A percentile compares a stretch with the other conserved stretches of the same genome.
phyloP scores from a whole-genome alignment of 352 stramenopile species.

The Phytophthora agathidicida region DNA sequence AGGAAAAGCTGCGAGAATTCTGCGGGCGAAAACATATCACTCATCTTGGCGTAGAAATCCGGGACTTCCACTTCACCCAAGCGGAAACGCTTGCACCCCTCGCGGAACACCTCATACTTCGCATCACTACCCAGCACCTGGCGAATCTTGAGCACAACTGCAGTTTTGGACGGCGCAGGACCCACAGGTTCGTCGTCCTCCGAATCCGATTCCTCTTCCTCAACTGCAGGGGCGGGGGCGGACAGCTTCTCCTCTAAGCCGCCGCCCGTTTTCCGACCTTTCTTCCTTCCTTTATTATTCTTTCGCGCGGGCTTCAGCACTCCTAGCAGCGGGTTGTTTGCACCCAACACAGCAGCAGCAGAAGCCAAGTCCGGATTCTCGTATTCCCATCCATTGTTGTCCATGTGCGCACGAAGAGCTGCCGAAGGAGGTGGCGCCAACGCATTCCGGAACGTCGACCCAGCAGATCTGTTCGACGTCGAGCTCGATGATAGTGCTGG shows the following conservation, averaged over 20 bases:
- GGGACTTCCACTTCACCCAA: slow-evolving; percentile 58
- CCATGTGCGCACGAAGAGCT: slow-evolving; percentile 79
- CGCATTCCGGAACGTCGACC: slow-evolving; percentile 69
- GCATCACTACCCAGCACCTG: slow-evolving; percentile 77
- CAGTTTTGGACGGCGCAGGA: slow-evolving; percentile 64
- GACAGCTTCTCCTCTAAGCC: slow-evolving; percentile 62
- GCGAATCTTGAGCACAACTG: slow-evolving; percentile 79
- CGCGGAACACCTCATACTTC: slow-evolving; percentile 86
- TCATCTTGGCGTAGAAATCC: slow-evolving; percentile 79
- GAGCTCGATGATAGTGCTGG: slow-evolving; percentile 48
- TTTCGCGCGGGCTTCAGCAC: slow-evolving; percentile 84
- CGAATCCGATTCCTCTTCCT: slow-evolving; percentile 47
- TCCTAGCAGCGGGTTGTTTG: slow-evolving; percentile 82
- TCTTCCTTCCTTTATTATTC: slow-evolving; percentile 64
- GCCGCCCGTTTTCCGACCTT: slow-evolving; percentile 28
- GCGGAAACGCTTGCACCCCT: slow-evolving; percentile 78
- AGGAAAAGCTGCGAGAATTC: slow-evolving; percentile 84
- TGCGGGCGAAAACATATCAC: slow-evolving; percentile 54
- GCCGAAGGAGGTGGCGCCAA: slow-evolving; percentile 68
- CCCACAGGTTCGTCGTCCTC: slow-evolving; percentile 40
- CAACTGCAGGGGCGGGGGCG: slow-evolving; percentile 6
- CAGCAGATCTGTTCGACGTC: slow-evolving; percentile 18
- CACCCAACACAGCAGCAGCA: slow-evolving; percentile 69
- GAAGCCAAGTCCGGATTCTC: slow-evolving; percentile 56
- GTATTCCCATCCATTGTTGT: slow-evolving; percentile 76